These are phyloP conservation scores for Mortierella sp. DNA, from an alignment of 371 early-diverging fungal species.

Conservation along the genomic window DNA sequence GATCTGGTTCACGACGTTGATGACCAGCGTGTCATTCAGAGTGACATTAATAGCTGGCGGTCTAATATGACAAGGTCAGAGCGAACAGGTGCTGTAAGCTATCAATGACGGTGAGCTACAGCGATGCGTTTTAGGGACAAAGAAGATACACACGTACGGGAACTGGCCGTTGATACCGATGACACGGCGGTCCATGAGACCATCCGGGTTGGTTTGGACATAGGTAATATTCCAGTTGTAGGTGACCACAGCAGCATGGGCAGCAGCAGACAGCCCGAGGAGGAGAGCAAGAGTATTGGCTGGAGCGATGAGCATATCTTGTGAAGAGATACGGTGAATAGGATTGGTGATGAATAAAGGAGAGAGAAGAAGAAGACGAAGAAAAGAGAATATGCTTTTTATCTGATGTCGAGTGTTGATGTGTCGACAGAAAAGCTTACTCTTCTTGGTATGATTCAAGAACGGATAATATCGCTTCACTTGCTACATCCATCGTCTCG, in stretches of 20 bases:
- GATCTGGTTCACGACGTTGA: slow-evolving; percentile 74
- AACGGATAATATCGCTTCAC: no score
- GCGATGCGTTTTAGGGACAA: background rate
- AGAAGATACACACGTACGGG: slow-evolving; percentile 67
- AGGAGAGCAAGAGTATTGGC: slow-evolving; percentile 59
- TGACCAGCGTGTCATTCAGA: slow-evolving; percentile 70
- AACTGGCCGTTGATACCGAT: slow-evolving; percentile 82
- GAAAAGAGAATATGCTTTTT: background rate
- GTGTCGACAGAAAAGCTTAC: no score
- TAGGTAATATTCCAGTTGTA: slow-evolving; percentile 82
- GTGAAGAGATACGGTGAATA: background rate
- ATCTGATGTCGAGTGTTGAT: background rate
- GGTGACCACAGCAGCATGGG: slow-evolving; percentile 68
- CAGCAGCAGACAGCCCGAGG: slow-evolving; percentile 50
- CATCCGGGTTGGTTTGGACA: slow-evolving; percentile 76
- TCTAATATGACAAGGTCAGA: slow-evolving; percentile 26
- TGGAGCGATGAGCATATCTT: slow-evolving; percentile 26
- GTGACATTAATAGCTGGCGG: slow-evolving; percentile 63
- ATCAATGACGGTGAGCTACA: background rate
- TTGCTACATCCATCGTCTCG: background rate
- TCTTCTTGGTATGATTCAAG: no score
- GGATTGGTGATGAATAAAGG: no score
- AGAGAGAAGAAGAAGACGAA: background rate
- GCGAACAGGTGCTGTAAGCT: background rate
- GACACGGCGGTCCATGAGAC: slow-evolving; percentile 71